These are phyloP conservation scores for Pseudomonodictys pantanalensis DNA, from an alignment of 495 filamentous ascomycete genomes.

Conservation along the genomic window DNA sequence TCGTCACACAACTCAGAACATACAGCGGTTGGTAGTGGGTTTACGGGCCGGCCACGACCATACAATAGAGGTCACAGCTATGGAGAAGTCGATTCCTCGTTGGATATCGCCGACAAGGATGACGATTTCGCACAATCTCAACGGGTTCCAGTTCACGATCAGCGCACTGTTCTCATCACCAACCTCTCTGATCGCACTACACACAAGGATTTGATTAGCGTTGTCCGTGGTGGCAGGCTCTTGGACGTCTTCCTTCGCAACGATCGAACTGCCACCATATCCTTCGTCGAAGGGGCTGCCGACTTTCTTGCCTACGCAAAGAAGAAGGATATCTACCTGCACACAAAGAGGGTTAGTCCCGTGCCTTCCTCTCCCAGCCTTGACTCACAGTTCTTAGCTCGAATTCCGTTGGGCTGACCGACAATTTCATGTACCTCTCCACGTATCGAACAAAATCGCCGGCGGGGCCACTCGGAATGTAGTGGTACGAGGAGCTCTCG, in stretches of 20 bases:
- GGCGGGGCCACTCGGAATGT: conserved; percentile 77
- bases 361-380: background rate
- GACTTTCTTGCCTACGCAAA: conserved; percentile 64
- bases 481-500: conserved; percentile 56
- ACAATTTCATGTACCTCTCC: conserved; percentile 65
- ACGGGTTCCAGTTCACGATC: conserved; percentile 41
- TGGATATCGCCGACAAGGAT: conserved; percentile 51
- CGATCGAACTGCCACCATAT: conserved; percentile 63
- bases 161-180: conserved; percentile 61
- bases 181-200: conserved; percentile 63
- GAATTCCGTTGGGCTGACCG: conserved; percentile 70
- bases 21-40: conserved; percentile 27
- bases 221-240: conserved; percentile 66
- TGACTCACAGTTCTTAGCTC: conserved; percentile 49
- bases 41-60: conserved; percentile 8
- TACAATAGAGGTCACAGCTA: conserved; percentile 17
- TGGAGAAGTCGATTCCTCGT: conserved; percentile 14
- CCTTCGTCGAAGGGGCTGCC: conserved; percentile 63
- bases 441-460: conserved; percentile 64
- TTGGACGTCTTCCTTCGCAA: conserved; percentile 66
- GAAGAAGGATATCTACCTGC: conserved; percentile 66
- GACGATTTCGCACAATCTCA: conserved; percentile 35
- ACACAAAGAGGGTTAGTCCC: conserved; percentile 61
- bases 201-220: conserved; percentile 63
- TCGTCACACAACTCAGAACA: conserved; percentile 23